Conservation (phyloP, 176 grass and related monocot species). For the Avena atlantica region DNA sequence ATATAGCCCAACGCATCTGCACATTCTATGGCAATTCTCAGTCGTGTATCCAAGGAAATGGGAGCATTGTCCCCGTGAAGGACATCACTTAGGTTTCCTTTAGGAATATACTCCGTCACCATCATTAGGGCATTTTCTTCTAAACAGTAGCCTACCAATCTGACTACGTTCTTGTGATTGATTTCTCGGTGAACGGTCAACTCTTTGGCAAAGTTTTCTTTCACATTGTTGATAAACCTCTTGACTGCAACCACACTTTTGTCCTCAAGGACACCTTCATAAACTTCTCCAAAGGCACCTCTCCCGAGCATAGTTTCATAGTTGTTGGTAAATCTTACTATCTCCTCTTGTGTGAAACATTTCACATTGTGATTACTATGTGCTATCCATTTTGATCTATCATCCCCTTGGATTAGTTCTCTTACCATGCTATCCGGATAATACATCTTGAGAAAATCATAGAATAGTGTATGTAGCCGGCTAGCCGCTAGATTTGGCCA, state of each 20-base stretch:
- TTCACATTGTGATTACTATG: constrained; percentile 20
- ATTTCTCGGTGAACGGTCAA: constrained; percentile 23
- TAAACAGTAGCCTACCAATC: constrained; percentile 8
- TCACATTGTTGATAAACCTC: not conserved
- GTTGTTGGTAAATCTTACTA: constrained; percentile 25
- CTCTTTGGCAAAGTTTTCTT: constrained; percentile 37
- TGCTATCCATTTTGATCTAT: not conserved
- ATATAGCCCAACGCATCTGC: constrained; percentile 24
- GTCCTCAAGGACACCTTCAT: constrained; percentile 2
- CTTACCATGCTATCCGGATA: not conserved
- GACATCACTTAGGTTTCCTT: constrained; percentile 3
- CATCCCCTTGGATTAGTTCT: not conserved
- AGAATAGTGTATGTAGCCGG: not conserved
- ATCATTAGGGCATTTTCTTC: not conserved
- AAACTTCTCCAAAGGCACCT: constrained; percentile 29
- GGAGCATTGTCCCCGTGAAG: not conserved
- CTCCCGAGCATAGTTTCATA: not conserved
- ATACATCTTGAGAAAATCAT: not conserved
- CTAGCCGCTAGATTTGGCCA: not conserved
- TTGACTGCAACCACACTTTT: constrained; percentile 29
- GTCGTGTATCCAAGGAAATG: not conserved
- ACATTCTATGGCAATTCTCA: constrained; percentile 14
- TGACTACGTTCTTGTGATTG: constrained; percentile 31
- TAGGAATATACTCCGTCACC: constrained; percentile 17
- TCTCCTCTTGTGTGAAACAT: constrained; percentile 6